Percentiles rank a stretch among this genome's conserved stretches.
Evolutionary conservation across 163 green algal species (phyloP).

Genomic region (Volvox carteri): DNA sequence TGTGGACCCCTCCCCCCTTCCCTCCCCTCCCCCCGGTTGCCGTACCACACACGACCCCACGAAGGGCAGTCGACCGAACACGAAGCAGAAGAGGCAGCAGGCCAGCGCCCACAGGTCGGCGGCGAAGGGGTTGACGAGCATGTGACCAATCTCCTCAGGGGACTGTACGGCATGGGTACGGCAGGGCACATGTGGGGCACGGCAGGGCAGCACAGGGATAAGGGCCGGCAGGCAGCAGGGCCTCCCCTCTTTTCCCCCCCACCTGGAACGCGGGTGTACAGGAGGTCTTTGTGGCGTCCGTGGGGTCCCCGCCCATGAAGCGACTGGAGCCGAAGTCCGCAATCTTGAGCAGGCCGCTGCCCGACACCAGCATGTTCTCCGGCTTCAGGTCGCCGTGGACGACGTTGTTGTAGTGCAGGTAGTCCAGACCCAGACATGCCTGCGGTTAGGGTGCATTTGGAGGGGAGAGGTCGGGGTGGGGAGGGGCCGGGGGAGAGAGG

Average conservation of each 20-base stretch:
- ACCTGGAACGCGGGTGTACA: slow-evolving; percentile 70
- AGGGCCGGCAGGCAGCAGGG: no score
- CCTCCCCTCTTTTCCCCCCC: no score
- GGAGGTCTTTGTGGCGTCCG: slow-evolving; percentile 52
- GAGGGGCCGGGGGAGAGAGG: not conserved
- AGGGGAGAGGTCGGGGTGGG: not conserved
- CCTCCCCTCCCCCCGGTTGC: no score
- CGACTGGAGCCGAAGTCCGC: slow-evolving; percentile 72
- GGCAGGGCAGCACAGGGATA: not conserved
- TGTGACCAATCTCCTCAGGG: slow-evolving; percentile 46
- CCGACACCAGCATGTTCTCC: slow-evolving; percentile 76
- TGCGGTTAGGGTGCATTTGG: not conserved
- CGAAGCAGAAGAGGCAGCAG: slow-evolving; percentile 74
- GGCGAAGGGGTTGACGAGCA: slow-evolving; percentile 61
- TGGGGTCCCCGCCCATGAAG: slow-evolving; percentile 52
- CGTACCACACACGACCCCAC: slow-evolving; percentile 63
- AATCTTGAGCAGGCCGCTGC: slow-evolving; percentile 72
- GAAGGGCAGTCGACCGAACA: slow-evolving; percentile 75
- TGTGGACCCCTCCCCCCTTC: no score
- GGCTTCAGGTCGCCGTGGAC: slow-evolving; percentile 78
- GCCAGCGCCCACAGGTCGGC: slow-evolving; percentile 78
- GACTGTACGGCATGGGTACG: slow-evolving; percentile 32
- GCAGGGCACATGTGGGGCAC: not conserved
- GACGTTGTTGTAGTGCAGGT: slow-evolving; percentile 78
- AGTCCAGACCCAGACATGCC: slow-evolving; percentile 71